Base-by-base conservation (phyloP, 2,329 filamentous ascomycete genomes). In the Alternaria gansuensis region DNA sequence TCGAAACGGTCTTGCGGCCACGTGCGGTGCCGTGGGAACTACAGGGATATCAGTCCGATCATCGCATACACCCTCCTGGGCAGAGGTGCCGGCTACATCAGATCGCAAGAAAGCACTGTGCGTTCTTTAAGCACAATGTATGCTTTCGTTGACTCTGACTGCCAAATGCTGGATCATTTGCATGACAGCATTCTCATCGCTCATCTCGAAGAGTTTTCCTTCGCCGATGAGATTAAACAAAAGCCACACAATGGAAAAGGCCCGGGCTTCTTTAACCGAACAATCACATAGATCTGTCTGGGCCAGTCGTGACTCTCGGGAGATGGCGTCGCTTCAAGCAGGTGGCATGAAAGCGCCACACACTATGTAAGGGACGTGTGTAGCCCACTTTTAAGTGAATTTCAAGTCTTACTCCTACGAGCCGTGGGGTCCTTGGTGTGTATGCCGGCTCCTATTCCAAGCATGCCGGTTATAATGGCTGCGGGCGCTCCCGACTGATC, bases 391-490 rank as follows among this genome's bases (percentile, higher is more conserved):
- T 39, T 51, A 31, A 43, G 36, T 48, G n/a, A 31, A 44, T 58
- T 58, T 58, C 55, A 54, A 37, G 31, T 49, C 45, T 28, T 48
- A 40, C 29, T 53, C 51, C 37, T 58, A 37, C 31, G 24, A 31
- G 34, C 21, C 37, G 51, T 43, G 37, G 51, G 51, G 44, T 58
- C 44, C n/a, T 31, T 44, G 43, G 34, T 33, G 23, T 39, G 17
- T 11, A 58, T 54, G 55, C 51, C 51, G 51, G 51, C 37, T 34
- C 44, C 31, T 34, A 24, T 13, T 26, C n/a, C 31, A 10, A 34
- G 11, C 26, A 58, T 54, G 55, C 37, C 51, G 51, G 55, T 28
- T 58, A 58, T 58, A 58, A 58, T 43, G 49, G 36, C 51, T 44
- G 55, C 51, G 44, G 55, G 39, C 28, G 24, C 43, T 58, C 51